phyloP scores from a whole-genome alignment of 2,329 filamentous ascomycete genomes.

The Lasiodiplodia hormozganensis region DNA sequence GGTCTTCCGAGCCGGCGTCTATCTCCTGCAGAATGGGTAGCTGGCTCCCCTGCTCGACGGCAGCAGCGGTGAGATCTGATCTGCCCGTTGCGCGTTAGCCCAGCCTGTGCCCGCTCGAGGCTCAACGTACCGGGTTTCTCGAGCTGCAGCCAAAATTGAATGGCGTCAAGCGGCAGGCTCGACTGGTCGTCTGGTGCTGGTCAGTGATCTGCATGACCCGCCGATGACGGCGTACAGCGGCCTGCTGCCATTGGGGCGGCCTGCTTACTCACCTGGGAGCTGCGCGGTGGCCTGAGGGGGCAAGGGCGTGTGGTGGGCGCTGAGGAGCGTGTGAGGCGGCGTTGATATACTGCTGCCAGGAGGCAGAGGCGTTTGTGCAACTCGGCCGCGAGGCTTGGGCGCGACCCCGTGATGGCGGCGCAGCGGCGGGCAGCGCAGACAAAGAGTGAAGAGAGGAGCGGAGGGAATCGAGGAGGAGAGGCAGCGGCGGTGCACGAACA shows the following conservation, averaged over 20 bases:
- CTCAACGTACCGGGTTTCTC: slow-evolving; percentile 29
- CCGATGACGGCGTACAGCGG: slow-evolving; percentile 20
- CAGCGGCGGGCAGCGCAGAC: slow-evolving; percentile 31
- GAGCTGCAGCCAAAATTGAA: slow-evolving; percentile 30
- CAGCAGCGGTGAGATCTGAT: slow-evolving; percentile 29
- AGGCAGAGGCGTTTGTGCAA: slow-evolving; percentile 39
- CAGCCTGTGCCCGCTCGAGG: slow-evolving; percentile 24
- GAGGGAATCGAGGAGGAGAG: not conserved
- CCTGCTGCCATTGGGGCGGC: slow-evolving; percentile 11
- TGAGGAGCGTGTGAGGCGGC: slow-evolving; percentile 18
- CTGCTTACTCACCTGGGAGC: slow-evolving; percentile 8
- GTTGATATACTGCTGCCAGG: slow-evolving; percentile 27
- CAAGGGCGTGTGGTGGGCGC: slow-evolving; percentile 5
- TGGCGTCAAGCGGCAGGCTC: slow-evolving; percentile 28
- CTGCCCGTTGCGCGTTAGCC: slow-evolving; percentile 26
- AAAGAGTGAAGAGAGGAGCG: not conserved
- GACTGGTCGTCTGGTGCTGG: slow-evolving; percentile 25
- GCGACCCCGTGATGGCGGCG: slow-evolving; percentile 41
- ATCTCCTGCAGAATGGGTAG: slow-evolving; percentile 27
- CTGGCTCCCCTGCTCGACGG: slow-evolving; percentile 19
- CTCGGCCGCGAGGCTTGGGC: slow-evolving; percentile 36
- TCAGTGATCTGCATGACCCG: slow-evolving; percentile 29
- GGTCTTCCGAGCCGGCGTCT: slow-evolving; percentile 28
- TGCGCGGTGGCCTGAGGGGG: slow-evolving; percentile 2
- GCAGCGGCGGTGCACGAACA: slow-evolving; percentile 1